Evolutionary conservation across 2,329 filamentous ascomycete species (phyloP), one percentile per base, ranked within the genome.

Genomic region (Aspergillus caelatus): DNA sequence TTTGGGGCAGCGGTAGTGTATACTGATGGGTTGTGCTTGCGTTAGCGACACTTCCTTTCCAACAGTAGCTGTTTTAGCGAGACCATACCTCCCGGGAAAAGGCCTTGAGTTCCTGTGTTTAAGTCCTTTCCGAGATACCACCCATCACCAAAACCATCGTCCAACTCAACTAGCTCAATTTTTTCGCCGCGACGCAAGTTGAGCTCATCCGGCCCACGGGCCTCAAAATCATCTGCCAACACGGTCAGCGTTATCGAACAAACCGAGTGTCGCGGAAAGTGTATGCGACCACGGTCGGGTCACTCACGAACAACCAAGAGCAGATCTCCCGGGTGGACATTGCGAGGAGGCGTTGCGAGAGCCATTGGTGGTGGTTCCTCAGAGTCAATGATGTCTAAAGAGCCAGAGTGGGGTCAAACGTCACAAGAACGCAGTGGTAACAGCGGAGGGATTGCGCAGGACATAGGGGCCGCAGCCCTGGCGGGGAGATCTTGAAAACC

Each of bases 161-260:
- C 87, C 66, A 87, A 79, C 76, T 89, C 87, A 36, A 89, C 83
- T 60, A 89, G 79, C 75, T 88, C 83, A 68, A 89, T 85, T 69
- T 85, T 84, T 71, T 89, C 86, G 54, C 86, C 94, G 74, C 96
- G 96, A 61, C 88, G 84, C 68, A 99, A 84, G 71, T 88, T 96
- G 74, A 99, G 85, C 83, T 99, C 95, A 80, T 99, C 95, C 62
- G 92, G 91, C 78, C 93, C 96, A 70, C 95, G 89, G 62, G 94
- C 94, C 70, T 89, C 84, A 78, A 99, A 98, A 80, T 97, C 93
- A 80, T 99, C 93, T 96, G 69, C 23, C 58, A 76, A 50, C 30
- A 32, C 48, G 57, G 52, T 57, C 11, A 52, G 52, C 52, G 80
- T 62, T 62, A 45, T 63, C 59, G 41, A 48, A 61, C 12, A 56